Conservation (phyloP, 1,284 basidiomycete species). For the Tylopilus sp. region DNA sequence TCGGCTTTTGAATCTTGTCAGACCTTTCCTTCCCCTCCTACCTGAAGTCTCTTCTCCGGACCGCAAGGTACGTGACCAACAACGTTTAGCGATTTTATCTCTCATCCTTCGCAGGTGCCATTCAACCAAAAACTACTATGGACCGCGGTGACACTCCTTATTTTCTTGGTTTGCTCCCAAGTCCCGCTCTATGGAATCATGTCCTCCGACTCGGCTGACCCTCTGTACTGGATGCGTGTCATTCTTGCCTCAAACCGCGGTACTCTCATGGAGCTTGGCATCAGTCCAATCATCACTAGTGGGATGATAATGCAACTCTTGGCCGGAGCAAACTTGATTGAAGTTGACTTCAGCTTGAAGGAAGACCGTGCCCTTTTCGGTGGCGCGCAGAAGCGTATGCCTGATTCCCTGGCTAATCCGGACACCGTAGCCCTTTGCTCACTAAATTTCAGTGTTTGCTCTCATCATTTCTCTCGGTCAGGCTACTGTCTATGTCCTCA, state of each 20-base stretch:
- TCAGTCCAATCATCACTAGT: slow-evolving; percentile 94
- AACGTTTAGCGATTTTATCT: slow-evolving; percentile 7
- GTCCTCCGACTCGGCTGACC: slow-evolving; percentile 96
- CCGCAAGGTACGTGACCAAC: slow-evolving; percentile 66
- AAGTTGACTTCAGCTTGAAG: slow-evolving; percentile 96
- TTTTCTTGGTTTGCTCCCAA: slow-evolving; percentile 97
- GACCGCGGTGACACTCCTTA: slow-evolving; percentile 95
- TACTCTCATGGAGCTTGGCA: slow-evolving; percentile 98
- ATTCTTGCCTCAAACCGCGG: slow-evolving; percentile 98
- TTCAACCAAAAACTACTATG: slow-evolving; percentile 97
- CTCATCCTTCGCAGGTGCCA: slow-evolving; percentile 58
- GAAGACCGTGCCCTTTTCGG: slow-evolving; percentile 96
- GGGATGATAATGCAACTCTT: slow-evolving; percentile 99
- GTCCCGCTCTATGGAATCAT: slow-evolving; percentile 97
- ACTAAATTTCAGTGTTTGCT: slow-evolving; percentile 73
- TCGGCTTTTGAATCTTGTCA: slow-evolving; percentile 93
- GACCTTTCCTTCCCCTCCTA: slow-evolving; percentile 89
- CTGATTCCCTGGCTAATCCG: neutral
- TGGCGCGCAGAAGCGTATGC: slow-evolving; percentile 92
- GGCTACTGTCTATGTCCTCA: slow-evolving; percentile 95
- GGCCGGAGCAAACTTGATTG: slow-evolving; percentile 95
- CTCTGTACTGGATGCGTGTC: slow-evolving; percentile 99
- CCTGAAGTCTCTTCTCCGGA: slow-evolving; percentile 96
- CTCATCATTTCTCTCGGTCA: slow-evolving; percentile 96
- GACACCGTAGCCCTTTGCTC: neutral